A percentile compares a stretch with the other conserved stretches of the same genome.
phyloP scores from a whole-genome alignment of 2,329 filamentous ascomycete genomes.

The Cadophora gregata region DNA sequence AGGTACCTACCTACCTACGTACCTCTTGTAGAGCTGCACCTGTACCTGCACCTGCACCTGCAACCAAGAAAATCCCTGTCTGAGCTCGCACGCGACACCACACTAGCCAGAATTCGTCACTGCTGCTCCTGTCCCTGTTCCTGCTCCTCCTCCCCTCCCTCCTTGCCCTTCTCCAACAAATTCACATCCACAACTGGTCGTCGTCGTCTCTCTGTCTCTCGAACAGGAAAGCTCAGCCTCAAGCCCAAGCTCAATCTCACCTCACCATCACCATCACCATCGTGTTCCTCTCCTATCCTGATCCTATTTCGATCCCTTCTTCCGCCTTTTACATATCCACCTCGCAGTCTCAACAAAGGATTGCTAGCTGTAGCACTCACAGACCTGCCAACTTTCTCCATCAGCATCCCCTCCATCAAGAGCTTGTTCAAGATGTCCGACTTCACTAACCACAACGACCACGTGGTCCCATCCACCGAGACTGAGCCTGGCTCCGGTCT shows the following conservation, averaged over 20 bases:
- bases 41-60: too few species aligned
- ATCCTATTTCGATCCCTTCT: neutral
- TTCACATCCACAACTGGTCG: neutral
- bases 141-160: too few species aligned
- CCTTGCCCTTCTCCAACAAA: neutral
- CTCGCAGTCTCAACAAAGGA: constrained; percentile 18
- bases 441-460: constrained; percentile 31
- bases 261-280: constrained; percentile 16
- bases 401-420: constrained; percentile 22
- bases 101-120: constrained; percentile 22
- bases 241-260: neutral
- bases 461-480: constrained; percentile 37
- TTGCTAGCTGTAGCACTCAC: neutral
- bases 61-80: constrained; percentile 17
- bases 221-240: neutral
- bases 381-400: constrained; percentile 9
- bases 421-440: constrained; percentile 36
- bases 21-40: too few species aligned
- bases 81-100: constrained; percentile 23
- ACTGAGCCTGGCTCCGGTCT: constrained; percentile 29
- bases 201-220: neutral
- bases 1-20: too few species aligned
- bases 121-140: neutral
- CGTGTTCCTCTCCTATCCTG: constrained; percentile 12
- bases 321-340: neutral